phyloP scores from a whole-genome alignment of 116 monocot genomes.

The Dioscorea cayenensis region DNA sequence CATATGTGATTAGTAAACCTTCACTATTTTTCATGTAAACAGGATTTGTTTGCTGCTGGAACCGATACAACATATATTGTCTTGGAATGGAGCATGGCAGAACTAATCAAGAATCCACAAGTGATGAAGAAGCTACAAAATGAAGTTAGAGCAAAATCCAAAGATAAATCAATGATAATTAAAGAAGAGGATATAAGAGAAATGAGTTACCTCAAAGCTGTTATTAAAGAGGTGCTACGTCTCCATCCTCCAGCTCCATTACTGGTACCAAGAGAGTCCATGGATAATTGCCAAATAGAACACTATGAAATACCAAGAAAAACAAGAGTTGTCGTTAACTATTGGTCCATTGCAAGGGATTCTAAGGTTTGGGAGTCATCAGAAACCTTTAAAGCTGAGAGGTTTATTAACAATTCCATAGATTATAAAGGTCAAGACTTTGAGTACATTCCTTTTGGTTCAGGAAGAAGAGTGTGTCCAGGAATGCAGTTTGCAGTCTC shows the following conservation, averaged over 20 bases:
- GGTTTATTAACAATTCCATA: not conserved
- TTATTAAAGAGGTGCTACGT: slow-evolving; percentile 1
- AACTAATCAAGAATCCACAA: not conserved
- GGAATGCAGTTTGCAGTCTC: not conserved
- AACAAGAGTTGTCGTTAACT: slow-evolving; percentile 6
- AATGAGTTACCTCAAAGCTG: slow-evolving; percentile 3
- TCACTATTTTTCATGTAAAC: not conserved
- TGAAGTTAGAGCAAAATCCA: not conserved
- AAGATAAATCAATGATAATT: not conserved
- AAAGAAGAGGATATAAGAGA: slow-evolving; percentile 1
- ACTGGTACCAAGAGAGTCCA: slow-evolving; percentile 3
- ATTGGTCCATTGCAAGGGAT: slow-evolving; percentile 6
- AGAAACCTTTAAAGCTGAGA: slow-evolving; percentile 10
- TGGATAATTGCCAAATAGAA: not conserved
- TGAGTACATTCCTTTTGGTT: slow-evolving; percentile 3
- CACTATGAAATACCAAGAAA: slow-evolving; percentile 3
- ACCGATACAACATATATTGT: slow-evolving; percentile 2
- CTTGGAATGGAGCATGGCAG: slow-evolving; percentile 6
- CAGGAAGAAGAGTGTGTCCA: slow-evolving; percentile 1
- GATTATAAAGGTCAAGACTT: slow-evolving; percentile 1
- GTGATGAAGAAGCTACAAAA: slow-evolving; percentile 3
- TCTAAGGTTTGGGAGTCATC: not conserved
- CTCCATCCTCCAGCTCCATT: slow-evolving; percentile 6
- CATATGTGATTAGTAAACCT: no score
- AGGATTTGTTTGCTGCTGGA: slow-evolving; percentile 2